Base-by-base conservation (phyloP, 2,329 filamentous ascomycete genomes). In the Fusarium keratoplasticum region DNA sequence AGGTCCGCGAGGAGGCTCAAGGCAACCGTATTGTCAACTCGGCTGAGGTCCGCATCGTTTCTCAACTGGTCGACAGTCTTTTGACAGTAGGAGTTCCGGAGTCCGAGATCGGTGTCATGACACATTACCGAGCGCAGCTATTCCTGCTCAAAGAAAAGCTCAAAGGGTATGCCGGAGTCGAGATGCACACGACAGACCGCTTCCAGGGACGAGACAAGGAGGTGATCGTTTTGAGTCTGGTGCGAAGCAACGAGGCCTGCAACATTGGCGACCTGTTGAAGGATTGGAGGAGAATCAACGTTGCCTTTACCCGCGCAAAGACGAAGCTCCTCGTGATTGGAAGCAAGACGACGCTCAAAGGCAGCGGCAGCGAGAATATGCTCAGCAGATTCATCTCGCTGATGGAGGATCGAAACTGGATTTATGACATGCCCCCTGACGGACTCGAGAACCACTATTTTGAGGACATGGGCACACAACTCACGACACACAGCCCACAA, bases 181-280 rank as follows among this genome's bases (percentile, higher is more conserved):
- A 99, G 83, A 95, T 98, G 89, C 95, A 99, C 83, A 98, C 96
- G 0, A 95, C 96, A 4, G 96, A 99, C 83, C 95, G 96, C 52
- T 99, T 98, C 82, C 96, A 99, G 81, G 96, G 96, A 8, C 90
- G 96, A 11, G 96, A 99, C 83, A 99, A 99, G 81, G 95, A 98
- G 79, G 92, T 97, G 4, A 90, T 98, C 1, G 90, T 99, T 16
- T 88, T 99, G 10, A 94, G 91, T 64, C 92, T 97, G 33, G 96
- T 98, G 16, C 90, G 96, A 33, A 96, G 91, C 81, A 99, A 99
- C 78, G 91, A 95, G 25, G 88, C 89, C 1, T 90, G 92, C 71
- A 90, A 89, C 59, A 95, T 99, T n/a, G 96, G 96, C 20, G 96
- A 98, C 64, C 83, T 99, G 54, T 87, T 99, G 31, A 94, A 93